Base-by-base conservation (phyloP, 768 basidiomycete species). In the Lactarius trivialis region DNA sequence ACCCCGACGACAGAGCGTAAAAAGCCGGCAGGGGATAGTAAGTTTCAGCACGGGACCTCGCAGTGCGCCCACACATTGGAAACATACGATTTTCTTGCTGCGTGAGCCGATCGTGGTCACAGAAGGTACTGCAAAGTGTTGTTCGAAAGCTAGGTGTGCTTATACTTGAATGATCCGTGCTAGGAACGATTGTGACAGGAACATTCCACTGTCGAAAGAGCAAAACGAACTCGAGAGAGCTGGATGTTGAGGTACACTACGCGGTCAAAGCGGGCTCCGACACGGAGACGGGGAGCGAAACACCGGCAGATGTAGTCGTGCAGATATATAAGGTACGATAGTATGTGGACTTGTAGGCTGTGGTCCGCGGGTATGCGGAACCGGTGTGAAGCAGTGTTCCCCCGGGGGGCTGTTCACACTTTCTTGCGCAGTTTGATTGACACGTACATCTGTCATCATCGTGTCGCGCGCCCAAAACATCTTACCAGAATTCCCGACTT, bases 1-100 rank as follows among this genome's bases (percentile, higher is more conserved):
- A 1, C 77, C 82, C 60, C 77, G 89, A 32, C 76, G 88, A 33
- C 67, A 77, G 7, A 77, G 81, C n/a, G 76, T 73, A 55, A 79
- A 76, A 63, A 78, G 79, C 60, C 77, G 75, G 39, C 76, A 73
- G 57, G 70, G 73, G 15, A 71, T 85, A 8, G 83, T 81, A 7
- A 91, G 89, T 72, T 91, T 99, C 74, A 95, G 91, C 68, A 98
- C 96, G 0, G 92, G 96, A 0, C 94, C 96, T 11, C 76, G 76
- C 68, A 94, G 91, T 60, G 82, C 83, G 26, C 85, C 91, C 11
- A 98, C 95, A 30, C 96, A 99, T 72, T 98, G 96, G 96, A 94
- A 93, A 71, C 96, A 99, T 71, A 93, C 96, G 0, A 68, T 93
- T 2, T 97, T 99, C 74, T 73, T 98, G 67, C 78, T 99, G 60